Percentiles rank a stretch among this genome's conserved stretches.
Conservation (phyloP, 768 basidiomycete species). For the Mrakia blollopis region DNA sequence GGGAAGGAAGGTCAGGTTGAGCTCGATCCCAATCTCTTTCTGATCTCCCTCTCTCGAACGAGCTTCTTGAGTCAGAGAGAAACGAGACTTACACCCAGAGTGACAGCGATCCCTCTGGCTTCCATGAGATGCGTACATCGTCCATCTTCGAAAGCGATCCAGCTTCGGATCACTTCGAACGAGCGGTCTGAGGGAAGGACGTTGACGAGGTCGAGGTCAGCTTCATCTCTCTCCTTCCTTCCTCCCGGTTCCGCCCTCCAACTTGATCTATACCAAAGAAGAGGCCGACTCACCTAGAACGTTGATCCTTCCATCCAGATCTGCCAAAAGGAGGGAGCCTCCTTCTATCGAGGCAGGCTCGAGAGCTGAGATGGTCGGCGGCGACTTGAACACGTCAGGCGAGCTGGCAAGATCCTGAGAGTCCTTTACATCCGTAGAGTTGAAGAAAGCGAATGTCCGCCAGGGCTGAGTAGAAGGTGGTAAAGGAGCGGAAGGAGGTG, state of each 20-base stretch:
- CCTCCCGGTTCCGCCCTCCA: neutral
- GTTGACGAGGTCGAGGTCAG: neutral
- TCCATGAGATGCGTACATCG: slow-evolving; percentile 84
- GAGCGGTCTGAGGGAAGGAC: slow-evolving; percentile 50
- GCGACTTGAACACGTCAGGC: slow-evolving; percentile 23
- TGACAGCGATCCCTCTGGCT: slow-evolving; percentile 72
- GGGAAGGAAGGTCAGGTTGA: neutral
- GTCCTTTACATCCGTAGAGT: slow-evolving; percentile 58
- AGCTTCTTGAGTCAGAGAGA: neutral
- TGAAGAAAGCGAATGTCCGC: slow-evolving; percentile 5
- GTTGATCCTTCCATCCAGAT: slow-evolving; percentile 78
- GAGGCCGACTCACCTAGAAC: slow-evolving; percentile 47
- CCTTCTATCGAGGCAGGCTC: slow-evolving; percentile 35
- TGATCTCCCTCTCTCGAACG: too few relatives aligned
- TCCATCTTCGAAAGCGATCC: slow-evolving; percentile 74
- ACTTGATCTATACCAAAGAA: neutral
- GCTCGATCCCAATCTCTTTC: slow-evolving; percentile 4
- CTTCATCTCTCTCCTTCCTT: neutral
- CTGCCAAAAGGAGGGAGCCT: slow-evolving; percentile 62
- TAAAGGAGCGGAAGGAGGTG: neutral
- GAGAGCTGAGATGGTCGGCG: slow-evolving; percentile 57
- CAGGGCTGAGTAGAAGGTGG: slow-evolving; percentile 2
- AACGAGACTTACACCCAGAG: slow-evolving; percentile 66
- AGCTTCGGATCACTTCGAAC: slow-evolving; percentile 65
- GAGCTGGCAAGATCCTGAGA: slow-evolving; percentile 62